Conservation (phyloP, 2,329 filamentous ascomycete genomes). For the Verruconis gallopava region DNA sequence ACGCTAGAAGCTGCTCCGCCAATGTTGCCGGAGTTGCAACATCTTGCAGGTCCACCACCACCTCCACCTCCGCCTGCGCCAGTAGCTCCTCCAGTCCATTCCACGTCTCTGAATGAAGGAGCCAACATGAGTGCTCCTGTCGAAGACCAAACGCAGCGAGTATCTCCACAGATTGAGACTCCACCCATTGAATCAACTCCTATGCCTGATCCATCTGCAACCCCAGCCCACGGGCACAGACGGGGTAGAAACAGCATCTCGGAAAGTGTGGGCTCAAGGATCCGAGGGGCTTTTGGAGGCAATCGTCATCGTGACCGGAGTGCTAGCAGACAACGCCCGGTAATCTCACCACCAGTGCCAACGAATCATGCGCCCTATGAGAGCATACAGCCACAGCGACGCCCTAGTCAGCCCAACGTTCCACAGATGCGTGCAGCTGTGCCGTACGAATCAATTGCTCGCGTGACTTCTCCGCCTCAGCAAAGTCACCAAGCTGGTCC, state of each 20-base stretch:
- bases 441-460: constrained; percentile 8
- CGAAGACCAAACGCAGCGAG: constrained; percentile 18
- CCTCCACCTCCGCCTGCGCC: constrained; percentile 26
- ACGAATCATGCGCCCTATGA: constrained; percentile 18
- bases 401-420: constrained; percentile 12
- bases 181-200: constrained; percentile 3
- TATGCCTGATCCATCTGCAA: constrained; percentile 7
- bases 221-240: constrained; percentile 25
- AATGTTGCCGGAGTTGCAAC: constrained; percentile 49
- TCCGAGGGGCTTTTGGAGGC: constrained; percentile 32
- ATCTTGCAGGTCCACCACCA: constrained; percentile 36
- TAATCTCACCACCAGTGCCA: constrained; percentile 27
- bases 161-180: constrained; percentile 14
- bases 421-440: constrained; percentile 16
- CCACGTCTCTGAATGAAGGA: constrained; percentile 3
- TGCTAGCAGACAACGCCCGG: constrained; percentile 39
- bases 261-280: constrained; percentile 42
- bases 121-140: constrained; percentile 11
- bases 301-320: constrained; percentile 39
- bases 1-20: constrained; percentile 14
- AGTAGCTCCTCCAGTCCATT: constrained; percentile 15
- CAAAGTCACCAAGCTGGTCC: constrained; percentile 4
- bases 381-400: constrained; percentile 13
- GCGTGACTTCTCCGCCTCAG: constrained; percentile 1
- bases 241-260: constrained; percentile 43